phyloP scores from a whole-genome alignment of 2,329 filamentous ascomycete genomes.

The Botryotinia narcissicola region DNA sequence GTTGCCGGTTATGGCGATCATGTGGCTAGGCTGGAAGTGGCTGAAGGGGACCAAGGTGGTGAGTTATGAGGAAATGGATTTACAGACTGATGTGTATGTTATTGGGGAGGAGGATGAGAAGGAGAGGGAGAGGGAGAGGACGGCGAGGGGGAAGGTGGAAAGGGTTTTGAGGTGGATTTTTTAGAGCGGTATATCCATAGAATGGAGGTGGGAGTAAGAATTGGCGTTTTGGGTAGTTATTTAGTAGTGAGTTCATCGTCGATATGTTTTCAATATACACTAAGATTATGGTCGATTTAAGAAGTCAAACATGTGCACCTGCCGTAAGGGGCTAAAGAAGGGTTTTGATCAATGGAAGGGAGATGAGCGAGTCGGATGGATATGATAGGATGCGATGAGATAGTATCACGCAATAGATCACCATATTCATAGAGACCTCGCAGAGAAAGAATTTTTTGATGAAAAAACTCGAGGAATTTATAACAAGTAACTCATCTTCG shows the following conservation, averaged over 20 bases:
- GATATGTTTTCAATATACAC: background rate
- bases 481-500: background rate
- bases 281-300: background rate
- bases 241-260: background rate
- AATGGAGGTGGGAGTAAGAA: rapidly evolving
- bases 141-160: constrained; percentile 32
- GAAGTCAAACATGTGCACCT: background rate
- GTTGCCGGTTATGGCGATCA: constrained; percentile 56
- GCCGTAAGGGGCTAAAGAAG: background rate
- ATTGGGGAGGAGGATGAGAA: constrained; percentile 35
- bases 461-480: too few relatives aligned
- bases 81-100: constrained; percentile 48
- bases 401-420: background rate
- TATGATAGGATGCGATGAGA: background rate
- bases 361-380: too few relatives aligned
- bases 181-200: constrained; percentile 14
- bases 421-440: background rate
- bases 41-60: constrained; percentile 49
- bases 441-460: background rate
- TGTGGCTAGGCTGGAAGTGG: constrained; percentile 55
- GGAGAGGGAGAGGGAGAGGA: constrained; percentile 30
- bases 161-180: constrained; percentile 36
- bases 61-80: constrained; percentile 48
- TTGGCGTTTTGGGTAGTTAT: background rate
- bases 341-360: background rate